Percentiles rank a stretch among this genome's conserved stretches.
phyloP scores from a whole-genome alignment of 768 basidiomycete species.

The Boletus huronensis region DNA sequence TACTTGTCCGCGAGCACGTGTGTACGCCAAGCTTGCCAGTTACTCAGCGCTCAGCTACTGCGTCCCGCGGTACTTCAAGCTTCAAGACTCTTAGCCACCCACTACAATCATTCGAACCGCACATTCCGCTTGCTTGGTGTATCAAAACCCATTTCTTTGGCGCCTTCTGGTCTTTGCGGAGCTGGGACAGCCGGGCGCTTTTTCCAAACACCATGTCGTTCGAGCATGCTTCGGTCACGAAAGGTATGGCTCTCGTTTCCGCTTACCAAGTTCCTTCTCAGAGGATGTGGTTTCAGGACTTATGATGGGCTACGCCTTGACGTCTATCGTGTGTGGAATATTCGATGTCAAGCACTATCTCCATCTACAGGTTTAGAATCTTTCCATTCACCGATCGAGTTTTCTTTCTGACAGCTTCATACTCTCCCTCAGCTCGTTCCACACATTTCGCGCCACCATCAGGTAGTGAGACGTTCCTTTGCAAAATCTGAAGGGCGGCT shows the following conservation, averaged over 20 bases:
- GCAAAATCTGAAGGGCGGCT: conserved; percentile 15
- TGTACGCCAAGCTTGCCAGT: background rate
- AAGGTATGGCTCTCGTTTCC: conserved; percentile 47
- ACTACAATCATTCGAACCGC: background rate
- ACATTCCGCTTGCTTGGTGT: background rate
- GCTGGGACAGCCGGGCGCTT: background rate
- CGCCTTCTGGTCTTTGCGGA: background rate
- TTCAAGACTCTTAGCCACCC: background rate
- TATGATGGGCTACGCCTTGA: conserved; percentile 67
- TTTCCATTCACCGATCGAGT: background rate
- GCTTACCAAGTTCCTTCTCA: conserved; percentile 3
- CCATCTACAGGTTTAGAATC: conserved; percentile 64
- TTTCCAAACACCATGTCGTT: conserved; percentile 56
- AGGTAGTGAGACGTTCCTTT: conserved; percentile 45
- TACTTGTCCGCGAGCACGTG: background rate
- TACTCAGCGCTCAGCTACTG: background rate
- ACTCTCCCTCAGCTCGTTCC: conserved; percentile 64
- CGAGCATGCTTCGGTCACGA: conserved; percentile 79
- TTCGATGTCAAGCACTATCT: conserved; percentile 89
- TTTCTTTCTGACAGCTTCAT: conserved; percentile 8
- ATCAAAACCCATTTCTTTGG: background rate
- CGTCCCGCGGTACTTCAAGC: background rate
- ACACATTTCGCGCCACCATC: conserved; percentile 85
- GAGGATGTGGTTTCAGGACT: conserved; percentile 47
- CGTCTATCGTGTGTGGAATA: conserved; percentile 71